Base-by-base conservation (phyloP, 371 early-diverging fungal species). In the Mucor sp. region DNA sequence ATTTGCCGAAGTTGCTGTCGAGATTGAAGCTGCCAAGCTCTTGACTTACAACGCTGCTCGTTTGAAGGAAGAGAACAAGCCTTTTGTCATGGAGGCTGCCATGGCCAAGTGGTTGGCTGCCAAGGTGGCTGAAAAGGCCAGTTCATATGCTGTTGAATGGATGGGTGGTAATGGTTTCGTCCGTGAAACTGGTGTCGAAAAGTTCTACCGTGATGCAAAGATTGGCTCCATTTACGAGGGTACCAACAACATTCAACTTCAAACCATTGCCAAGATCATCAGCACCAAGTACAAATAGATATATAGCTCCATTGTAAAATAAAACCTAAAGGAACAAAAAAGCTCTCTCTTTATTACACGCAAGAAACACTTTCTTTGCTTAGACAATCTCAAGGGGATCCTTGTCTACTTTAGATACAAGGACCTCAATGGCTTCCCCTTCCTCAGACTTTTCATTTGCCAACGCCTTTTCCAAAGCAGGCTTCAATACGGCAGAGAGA, bases 21-120 rank as follows among this genome's bases (percentile, higher is more conserved):
- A 99, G 61, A 96, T 97, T 74, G 98, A 98, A 76, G 98, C 98
- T 33, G 96, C 98, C n/a, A 85, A 97, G 44, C 87, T 97, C 57
- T 85, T 99, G 76, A 97, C 97, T 12, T 99, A 99, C 85, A 98
- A 98, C 70, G 98, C 98, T 35, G 98, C 98, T 9, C 86, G 98
- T 43, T 76, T 97, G 65, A 97, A 97, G 91, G 96, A 98, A 82
- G 90, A 96, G 76, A 95, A 94, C 63, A 87, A 88, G 77, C 77
- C 81, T 56, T 97, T 99, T 71, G 82, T 93, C 62, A 95, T 91
- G 87, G 94, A 98, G 83, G 98, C 98, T 62, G 98, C 98, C 56
- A 97, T 99, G 97, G 97, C 97, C 72, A 98, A 99, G 84, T 88
- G 97, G 15, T 97, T 93, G 74, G 84, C 96, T 19, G 93, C 94